phyloP scores from a whole-genome alignment of 2,329 filamentous ascomycete genomes.

The Xylariaceae sp. region DNA sequence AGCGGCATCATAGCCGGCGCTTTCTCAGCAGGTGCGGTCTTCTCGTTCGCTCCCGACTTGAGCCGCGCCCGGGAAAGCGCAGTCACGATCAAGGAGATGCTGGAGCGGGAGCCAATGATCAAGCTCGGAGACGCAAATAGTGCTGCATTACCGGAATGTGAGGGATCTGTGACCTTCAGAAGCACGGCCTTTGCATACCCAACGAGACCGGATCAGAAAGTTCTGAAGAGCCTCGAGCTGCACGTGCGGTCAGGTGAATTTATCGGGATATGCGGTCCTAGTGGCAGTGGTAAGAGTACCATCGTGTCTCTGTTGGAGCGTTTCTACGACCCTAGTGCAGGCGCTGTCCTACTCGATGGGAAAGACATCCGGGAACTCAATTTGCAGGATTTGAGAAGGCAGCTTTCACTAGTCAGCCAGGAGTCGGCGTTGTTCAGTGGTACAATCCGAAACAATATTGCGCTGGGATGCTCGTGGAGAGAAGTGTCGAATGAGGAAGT shows the following conservation, averaged over 20 bases:
- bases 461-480: conserved; percentile 52
- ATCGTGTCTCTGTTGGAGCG: conserved; percentile 48
- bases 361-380: conserved; percentile 41
- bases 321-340: conserved; percentile 40
- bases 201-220: conserved; percentile 34
- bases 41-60: conserved; percentile 5
- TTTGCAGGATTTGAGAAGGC: background rate
- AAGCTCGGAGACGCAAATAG: background rate
- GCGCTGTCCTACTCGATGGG: conserved; percentile 42
- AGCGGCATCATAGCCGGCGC: conserved; percentile 4
- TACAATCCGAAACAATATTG: conserved; percentile 53
- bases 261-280: conserved; percentile 49
- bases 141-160: background rate
- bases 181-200: conserved; percentile 53
- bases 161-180: background rate
- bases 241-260: conserved; percentile 43
- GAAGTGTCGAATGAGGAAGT: conserved; percentile 45
- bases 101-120: background rate
- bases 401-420: conserved; percentile 63
- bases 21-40: conserved; percentile 3
- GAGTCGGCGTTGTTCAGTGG: conserved; percentile 64
- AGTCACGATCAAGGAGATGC: background rate
- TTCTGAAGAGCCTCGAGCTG: conserved; percentile 40
- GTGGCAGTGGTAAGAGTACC: conserved; percentile 57
- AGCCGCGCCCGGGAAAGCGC: background rate